These are phyloP conservation scores for Arctium minus DNA, from an alignment of 129 eudicot genomes.

Conservation along the genomic window DNA sequence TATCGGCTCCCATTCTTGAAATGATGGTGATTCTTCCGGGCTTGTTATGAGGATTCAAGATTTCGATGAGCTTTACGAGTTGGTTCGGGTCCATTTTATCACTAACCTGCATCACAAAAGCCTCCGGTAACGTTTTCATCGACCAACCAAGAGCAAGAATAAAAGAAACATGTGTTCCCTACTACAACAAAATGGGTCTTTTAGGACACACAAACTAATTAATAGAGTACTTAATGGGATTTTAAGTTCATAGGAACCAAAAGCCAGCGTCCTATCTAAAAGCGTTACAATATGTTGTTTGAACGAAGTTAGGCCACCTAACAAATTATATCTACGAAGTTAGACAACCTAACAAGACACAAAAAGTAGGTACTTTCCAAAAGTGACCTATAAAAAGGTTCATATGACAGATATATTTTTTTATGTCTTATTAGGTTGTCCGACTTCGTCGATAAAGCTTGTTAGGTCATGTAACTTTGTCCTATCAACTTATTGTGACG, in stretches of 20 bases:
- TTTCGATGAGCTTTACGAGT: conserved; percentile 77
- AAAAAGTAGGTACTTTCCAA: no score
- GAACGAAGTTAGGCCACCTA: no score
- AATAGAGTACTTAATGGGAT: background rate
- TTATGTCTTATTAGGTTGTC: no score
- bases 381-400: no score
- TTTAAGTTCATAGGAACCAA: background rate
- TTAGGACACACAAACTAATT: background rate
- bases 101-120: conserved; percentile 55
- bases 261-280: no score
- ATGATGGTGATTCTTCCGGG: conserved; percentile 81
- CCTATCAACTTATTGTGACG: no score
- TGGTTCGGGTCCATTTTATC: conserved; percentile 80
- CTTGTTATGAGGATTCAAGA: conserved; percentile 78
- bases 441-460: no score
- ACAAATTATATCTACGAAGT: no score
- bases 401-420: no score
- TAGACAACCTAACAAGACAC: no score
- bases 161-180: background rate
- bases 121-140: background rate
- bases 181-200: background rate
- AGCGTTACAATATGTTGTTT: no score
- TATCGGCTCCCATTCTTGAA: conserved; percentile 88
- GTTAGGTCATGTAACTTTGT: no score
- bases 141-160: background rate